Conservation (phyloP, 2,329 filamentous ascomycete species). For the Aotearoamyces nothofagi region DNA sequence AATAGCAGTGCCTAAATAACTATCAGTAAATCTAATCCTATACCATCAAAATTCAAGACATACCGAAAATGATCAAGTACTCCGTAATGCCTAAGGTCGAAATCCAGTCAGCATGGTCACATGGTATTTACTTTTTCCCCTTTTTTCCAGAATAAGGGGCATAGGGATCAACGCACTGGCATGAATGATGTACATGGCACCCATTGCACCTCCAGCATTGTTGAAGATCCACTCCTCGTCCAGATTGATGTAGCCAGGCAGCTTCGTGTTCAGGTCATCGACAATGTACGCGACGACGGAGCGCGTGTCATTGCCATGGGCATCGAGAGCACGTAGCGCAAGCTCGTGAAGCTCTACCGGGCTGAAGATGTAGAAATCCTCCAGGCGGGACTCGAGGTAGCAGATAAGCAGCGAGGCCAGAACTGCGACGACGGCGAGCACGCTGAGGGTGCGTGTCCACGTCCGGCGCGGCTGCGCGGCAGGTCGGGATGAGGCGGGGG, state of each 20-base stretch:
- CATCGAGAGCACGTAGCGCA: constrained; percentile 45
- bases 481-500: background rate
- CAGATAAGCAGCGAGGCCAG: constrained; percentile 37
- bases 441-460: constrained; percentile 20
- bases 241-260: constrained; percentile 42
- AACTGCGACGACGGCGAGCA: constrained; percentile 37
- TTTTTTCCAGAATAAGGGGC: no score
- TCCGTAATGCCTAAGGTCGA: constrained; percentile 53
- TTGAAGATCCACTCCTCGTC: constrained; percentile 83
- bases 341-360: constrained; percentile 53
- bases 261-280: constrained; percentile 41
- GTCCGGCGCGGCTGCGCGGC: background rate
- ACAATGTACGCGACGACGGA: constrained; percentile 57
- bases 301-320: constrained; percentile 62
- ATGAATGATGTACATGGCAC: constrained; percentile 80
- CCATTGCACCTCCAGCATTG: constrained; percentile 85
- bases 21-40: constrained; percentile 1
- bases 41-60: no score
- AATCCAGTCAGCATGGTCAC: constrained; percentile 6
- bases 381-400: constrained; percentile 39
- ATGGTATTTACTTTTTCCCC: no score
- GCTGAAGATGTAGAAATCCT: constrained; percentile 63
- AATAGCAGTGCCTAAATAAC: constrained; percentile 43
- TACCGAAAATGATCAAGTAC: constrained; percentile 75
- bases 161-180: constrained; percentile 47